phyloP scores from a whole-genome alignment of 2,329 filamentous ascomycete species.

The Venturia pyrina region DNA sequence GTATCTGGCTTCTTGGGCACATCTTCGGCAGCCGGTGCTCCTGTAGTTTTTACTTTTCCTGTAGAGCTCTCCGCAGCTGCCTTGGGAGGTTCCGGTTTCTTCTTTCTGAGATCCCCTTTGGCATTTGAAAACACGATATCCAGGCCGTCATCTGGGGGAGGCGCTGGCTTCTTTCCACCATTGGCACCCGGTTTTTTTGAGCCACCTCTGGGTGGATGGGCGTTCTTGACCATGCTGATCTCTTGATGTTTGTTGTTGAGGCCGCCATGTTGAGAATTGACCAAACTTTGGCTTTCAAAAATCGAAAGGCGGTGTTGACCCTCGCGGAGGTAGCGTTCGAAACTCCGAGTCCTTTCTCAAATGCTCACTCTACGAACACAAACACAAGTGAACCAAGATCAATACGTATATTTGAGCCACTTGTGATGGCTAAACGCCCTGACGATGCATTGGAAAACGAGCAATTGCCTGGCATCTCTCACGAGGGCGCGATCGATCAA shows the following conservation, averaged over 20 bases:
- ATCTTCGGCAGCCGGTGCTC: slow-evolving; percentile 22
- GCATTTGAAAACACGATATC: slow-evolving; percentile 40
- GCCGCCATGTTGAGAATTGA: not conserved
- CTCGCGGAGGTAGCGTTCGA: not conserved
- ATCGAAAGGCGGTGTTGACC: not conserved
- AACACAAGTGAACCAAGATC: not conserved
- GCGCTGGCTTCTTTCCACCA: slow-evolving; percentile 20
- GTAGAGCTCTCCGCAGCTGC: slow-evolving; percentile 17
- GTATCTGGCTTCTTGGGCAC: slow-evolving; percentile 50
- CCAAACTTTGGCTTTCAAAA: not conserved
- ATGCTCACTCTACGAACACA: not conserved
- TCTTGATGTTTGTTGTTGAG: not conserved
- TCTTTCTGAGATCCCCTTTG: slow-evolving; percentile 32
- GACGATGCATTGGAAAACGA: not conserved
- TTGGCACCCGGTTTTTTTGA: slow-evolving; percentile 25
- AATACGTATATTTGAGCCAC: not conserved
- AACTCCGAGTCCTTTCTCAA: not conserved
- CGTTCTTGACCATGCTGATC: slow-evolving; percentile 37
- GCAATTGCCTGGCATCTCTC: not conserved
- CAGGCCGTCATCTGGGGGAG: slow-evolving; percentile 35
- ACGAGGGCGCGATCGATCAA: not conserved
- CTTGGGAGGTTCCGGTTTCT: slow-evolving; percentile 20
- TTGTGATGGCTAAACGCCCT: not conserved
- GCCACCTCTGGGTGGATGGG: slow-evolving; percentile 34
- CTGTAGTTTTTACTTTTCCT: slow-evolving; percentile 23